phyloP scores from a whole-genome alignment of 2,329 filamentous ascomycete genomes.

The Aspergillus ibericus region DNA sequence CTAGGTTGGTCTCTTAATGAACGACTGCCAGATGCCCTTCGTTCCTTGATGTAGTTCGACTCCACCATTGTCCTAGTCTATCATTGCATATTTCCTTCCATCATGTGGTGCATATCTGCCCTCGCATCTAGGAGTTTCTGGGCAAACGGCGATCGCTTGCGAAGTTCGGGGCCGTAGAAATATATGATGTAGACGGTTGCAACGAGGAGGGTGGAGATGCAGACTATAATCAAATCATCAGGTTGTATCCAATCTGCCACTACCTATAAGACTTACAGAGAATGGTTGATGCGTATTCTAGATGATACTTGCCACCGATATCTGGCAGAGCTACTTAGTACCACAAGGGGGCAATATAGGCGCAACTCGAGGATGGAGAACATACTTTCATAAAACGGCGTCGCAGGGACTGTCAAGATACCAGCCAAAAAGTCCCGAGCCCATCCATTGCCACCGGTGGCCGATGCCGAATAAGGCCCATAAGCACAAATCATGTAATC shows the following conservation, averaged over 20 bases:
- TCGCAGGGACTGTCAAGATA: conserved; percentile 61
- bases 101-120: conserved; percentile 25
- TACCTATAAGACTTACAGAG: conserved; percentile 44
- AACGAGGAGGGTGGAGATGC: conserved; percentile 61
- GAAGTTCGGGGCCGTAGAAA: conserved; percentile 60
- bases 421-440: conserved; percentile 65
- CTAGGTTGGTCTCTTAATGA: no score
- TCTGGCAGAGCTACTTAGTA: conserved; percentile 40
- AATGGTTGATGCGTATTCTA: conserved; percentile 63
- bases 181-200: conserved; percentile 66
- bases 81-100: background rate
- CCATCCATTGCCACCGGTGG: conserved; percentile 68
- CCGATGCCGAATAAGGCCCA: conserved; percentile 64
- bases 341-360: no score
- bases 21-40: no score
- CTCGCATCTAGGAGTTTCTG: conserved; percentile 56
- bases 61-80: no score
- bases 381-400: conserved; percentile 46
- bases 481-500: conserved; percentile 70
- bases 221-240: conserved; percentile 32
- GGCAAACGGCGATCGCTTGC: conserved; percentile 63
- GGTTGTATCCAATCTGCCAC: background rate
- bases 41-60: no score
- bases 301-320: conserved; percentile 54
- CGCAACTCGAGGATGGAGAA: no score